Base-by-base conservation (phyloP, 352 stramenopile genomes). In the Thalassiosira exigua region DNA sequence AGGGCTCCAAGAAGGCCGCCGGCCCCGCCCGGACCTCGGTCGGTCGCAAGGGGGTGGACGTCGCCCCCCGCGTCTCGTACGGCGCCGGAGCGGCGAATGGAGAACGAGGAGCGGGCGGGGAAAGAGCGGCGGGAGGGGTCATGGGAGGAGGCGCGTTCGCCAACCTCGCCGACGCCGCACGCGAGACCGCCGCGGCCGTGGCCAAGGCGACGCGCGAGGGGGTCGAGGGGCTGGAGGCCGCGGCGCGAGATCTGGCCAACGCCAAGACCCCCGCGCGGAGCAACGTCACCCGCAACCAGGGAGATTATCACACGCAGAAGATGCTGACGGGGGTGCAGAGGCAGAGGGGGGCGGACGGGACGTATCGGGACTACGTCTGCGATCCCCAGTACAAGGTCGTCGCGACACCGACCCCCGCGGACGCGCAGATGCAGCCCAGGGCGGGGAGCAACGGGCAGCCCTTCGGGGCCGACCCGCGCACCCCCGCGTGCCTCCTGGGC, bases 281-380 rank as follows among this genome's bases (percentile, higher is more conserved):
- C 21, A 74, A 80, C 54, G 42, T 68, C 21, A 75, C 61, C 22
- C 44, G 48, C 17, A 9, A 72, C 30, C 21, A 58, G 21, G 19
- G 30, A 2, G n/a, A 73, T 58, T n/a, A 33, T 27, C 9, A 54
- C 42, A 11, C 26, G 21, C 36, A 57, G 42, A 14, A n/a, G 17
- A 39, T 32, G 21, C 1, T 54, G 17, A 4, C 12, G 14, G 5
- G 4, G 32, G 27, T 36, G 4, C 7, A 27, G 32, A 44, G 19
- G 4, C 24, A 17, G 9, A 42, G 17, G 14, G 17, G 33, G 24
- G n/a, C n/a, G 21, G 32, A 58, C 11, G 68, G 53, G 19, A 73
- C 24, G 30, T 72, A 73, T 71, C 41, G 51, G 17, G 74, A 82
- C 46, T 82, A 82, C 32, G 74, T 82, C 58, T 26, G 60, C 46